Percentiles rank a stretch among this genome's conserved stretches.
phyloP scores from a whole-genome alignment of 345 rosid genomes.

The Mangifera indica region DNA sequence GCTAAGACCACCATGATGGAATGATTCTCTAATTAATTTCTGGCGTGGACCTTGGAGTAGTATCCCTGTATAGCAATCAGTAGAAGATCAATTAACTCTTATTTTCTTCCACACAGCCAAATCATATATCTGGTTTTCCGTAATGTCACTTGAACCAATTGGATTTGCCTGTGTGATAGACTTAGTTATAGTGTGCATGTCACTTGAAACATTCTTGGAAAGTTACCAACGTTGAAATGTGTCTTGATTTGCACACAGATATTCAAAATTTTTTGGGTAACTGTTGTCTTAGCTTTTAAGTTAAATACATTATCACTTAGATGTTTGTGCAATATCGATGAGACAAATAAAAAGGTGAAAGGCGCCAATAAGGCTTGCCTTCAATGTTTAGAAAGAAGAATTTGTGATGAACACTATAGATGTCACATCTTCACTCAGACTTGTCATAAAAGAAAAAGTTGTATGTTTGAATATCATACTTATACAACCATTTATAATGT shows the following conservation, averaged over 20 bases:
- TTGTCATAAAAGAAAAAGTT: no score
- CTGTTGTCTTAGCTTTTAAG: neutral
- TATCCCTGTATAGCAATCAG: neutral
- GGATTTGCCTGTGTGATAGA: no score
- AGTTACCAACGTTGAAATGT: neutral
- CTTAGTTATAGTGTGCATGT: no score
- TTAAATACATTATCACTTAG: neutral
- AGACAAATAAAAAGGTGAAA: neutral
- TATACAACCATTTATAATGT: no score
- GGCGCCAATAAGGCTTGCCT: neutral
- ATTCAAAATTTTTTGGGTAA: neutral
- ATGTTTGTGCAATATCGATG: neutral
- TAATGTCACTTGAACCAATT: no score
- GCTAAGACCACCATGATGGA: neutral
- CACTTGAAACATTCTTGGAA: no score
- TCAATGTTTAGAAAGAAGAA: no score
- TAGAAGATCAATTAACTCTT: no score
- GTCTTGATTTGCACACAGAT: neutral
- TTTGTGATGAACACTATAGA: no score
- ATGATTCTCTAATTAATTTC: neutral
- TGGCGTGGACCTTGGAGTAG: slow-evolving; percentile 3
- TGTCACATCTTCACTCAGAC: no score
- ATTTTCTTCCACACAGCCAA: no score
- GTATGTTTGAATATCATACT: no score
- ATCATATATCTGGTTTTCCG: neutral